Base-by-base conservation (phyloP, 1,284 basidiomycete genomes). In the Ustilago nuda region DNA sequence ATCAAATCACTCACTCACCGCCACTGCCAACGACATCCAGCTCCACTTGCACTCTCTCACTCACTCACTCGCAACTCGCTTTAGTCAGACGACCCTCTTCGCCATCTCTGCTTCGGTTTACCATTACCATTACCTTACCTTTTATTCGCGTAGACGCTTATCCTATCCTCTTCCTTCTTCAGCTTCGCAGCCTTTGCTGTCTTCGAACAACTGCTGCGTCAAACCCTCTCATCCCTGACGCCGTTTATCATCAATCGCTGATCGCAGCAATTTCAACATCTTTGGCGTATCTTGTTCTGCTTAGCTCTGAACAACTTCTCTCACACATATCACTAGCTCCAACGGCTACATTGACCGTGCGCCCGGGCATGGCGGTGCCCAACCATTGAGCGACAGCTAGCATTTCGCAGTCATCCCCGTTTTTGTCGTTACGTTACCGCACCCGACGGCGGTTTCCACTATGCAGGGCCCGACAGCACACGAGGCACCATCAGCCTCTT, bases 311-410 rank as follows among this genome's bases (percentile, higher is more conserved):
- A 39, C 37, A 9, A 11, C 19, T 48, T 27, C 45, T 17, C 12
- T 55, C 33, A 6, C 23, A 17, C 37, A 30, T 36, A 23, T 9
- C 35, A 0, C 37, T 54, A 19, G 13, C 43, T 36, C 32, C n/a
- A 11, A 45, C 43, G 43, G 43, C 33, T 55, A 46, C 56, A n/a
- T 41, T 50, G 48, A 50, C 13, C 48, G 48, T 27, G 23, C 30
- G 2, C 12, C 27, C 30, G 61, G 66, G 61, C 56, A 69, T 69
- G 67, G 56, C 52, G 67, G 45, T 63, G 60, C 46, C 52, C 46
- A 45, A 43, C 23, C 56, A 35, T 61, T 36, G 11, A 54, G 33
- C 55, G 35, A 41, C 36, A 55, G 56, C 56, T 63, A 58, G 55
- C 53, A 12, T 58, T 23, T 56, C 57, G 54, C 65, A 58, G 48